phyloP scores from a whole-genome alignment of 306 rosid species.

The Luffa aegyptiaca region DNA sequence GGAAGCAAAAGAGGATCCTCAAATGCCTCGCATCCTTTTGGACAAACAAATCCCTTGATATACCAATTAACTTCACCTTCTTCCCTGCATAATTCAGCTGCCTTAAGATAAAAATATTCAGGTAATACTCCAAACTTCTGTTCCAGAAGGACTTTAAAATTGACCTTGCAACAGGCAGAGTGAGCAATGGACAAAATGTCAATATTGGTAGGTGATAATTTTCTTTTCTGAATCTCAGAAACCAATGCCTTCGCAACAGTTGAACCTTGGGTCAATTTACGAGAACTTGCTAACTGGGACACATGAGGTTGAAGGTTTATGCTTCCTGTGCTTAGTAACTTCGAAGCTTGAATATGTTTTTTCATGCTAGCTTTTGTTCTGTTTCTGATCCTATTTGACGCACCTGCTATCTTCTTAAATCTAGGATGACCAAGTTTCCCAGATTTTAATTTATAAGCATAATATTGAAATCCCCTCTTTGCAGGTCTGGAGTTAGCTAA shows the following conservation, averaged over 20 bases:
- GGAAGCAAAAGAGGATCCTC: conserved; percentile 40
- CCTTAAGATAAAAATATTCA: conserved; percentile 68
- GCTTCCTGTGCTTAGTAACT: conserved; percentile 39
- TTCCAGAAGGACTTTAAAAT: conserved; percentile 54
- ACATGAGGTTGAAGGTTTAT: conserved; percentile 28
- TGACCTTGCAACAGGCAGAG: conserved; percentile 72
- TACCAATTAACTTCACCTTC: conserved; percentile 56
- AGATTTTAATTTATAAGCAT: conserved; percentile 75
- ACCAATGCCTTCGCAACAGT: conserved; percentile 74
- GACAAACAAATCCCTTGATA: conserved; percentile 69
- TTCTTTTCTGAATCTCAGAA: conserved; percentile 77
- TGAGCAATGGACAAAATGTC: conserved; percentile 68
- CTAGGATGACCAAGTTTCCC: conserved; percentile 90
- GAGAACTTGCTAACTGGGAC: conserved; percentile 30
- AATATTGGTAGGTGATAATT: conserved; percentile 61
- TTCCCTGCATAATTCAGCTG: conserved; percentile 90
- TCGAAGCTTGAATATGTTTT: conserved; percentile 62
- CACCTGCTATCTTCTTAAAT: conserved; percentile 65
- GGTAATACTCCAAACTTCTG: conserved; percentile 70
- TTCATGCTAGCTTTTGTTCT: conserved; percentile 64
- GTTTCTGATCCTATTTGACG: conserved; percentile 70
- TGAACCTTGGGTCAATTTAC: conserved; percentile 62
- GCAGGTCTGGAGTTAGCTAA: conserved; percentile 50
- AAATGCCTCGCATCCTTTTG: conserved; percentile 51
- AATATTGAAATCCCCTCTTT: conserved; percentile 77